Base-by-base conservation (phyloP, 2,329 filamentous ascomycete species). In the Colletotrichum gigasporum region DNA sequence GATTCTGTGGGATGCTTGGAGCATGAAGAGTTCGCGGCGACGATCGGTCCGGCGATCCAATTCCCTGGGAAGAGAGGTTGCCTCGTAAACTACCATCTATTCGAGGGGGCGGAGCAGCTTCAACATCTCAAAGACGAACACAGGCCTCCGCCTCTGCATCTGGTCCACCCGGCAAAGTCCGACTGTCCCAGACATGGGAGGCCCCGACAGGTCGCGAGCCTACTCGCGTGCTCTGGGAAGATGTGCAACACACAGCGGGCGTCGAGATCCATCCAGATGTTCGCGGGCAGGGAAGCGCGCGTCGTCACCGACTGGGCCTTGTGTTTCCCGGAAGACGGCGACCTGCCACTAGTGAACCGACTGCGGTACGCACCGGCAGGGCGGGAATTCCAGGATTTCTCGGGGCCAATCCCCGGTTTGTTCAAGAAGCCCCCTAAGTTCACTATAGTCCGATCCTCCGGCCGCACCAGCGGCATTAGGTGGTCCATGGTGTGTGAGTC, bases 261-360 rank as follows among this genome's bases (percentile, higher is more conserved):
- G 5, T 62, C 58, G 1, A 20, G 22, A 5, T 57, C 58, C 12
- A 24, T 62, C 1, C 2, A 5, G 1, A 5, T 2, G 12, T 57
- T 41, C 12, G 12, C 14, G 4, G 3, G 6, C n/a, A 3, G 9
- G 14, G 28, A 42, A 16, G 12, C 12, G 4, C 18, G 42, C 2
- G 52, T 50, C 0, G 51, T 57, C 1, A 57, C 59, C 2, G 59
- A 57, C 18, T 62, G 59, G 59, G 59, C 59, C 1, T 14, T 62
- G 2, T 62, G 51, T 14, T 8, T 26, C 3, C 16, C 42, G 3
- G 4, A 12, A 5, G n/a, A 16, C 11, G 3, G 14, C 2, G 18
- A 24, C 1, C 22, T 54, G 7, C 9, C 16, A 2, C 12, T 26
- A n/a, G 18, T 32, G 4, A 62, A 60, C 9, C 26, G 48, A 11